phyloP scores from a whole-genome alignment of 306 rosid species.

The Oxytropis ochrocephala region DNA sequence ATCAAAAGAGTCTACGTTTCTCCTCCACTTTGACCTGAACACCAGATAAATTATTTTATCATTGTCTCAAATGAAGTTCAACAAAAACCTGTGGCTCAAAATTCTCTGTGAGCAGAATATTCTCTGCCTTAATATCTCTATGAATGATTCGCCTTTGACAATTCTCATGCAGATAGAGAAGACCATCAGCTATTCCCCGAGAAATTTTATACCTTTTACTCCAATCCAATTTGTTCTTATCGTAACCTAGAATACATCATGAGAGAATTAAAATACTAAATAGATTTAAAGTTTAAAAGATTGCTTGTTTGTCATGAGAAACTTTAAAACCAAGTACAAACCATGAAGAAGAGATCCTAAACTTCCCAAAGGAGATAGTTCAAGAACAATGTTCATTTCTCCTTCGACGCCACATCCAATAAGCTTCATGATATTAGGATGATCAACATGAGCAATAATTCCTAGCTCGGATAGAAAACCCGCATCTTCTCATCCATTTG shows the following conservation, averaged over 20 bases:
- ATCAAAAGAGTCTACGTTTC: constrained; percentile 46
- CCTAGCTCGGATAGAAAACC: constrained; percentile 88
- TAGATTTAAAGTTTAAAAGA: background rate
- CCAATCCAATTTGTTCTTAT: constrained; percentile 58
- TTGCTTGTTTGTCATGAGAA: background rate
- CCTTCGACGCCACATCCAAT: constrained; percentile 73
- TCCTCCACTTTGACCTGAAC: constrained; percentile 34
- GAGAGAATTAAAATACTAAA: background rate
- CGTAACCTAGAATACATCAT: constrained; percentile 38
- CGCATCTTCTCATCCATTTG: constrained; percentile 54
- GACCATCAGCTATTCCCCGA: constrained; percentile 70
- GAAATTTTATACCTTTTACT: constrained; percentile 69
- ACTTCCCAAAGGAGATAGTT: constrained; percentile 63
- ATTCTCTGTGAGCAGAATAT: constrained; percentile 72
- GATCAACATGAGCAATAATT: constrained; percentile 79
- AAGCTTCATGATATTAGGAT: constrained; percentile 78
- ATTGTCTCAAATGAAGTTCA: background rate
- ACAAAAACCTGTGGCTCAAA: constrained; percentile 80
- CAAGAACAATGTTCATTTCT: constrained; percentile 78
- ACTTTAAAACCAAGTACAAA: constrained; percentile 25
- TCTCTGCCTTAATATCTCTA: constrained; percentile 87
- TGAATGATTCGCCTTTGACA: constrained; percentile 85
- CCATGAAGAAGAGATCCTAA: constrained; percentile 81
- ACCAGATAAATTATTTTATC: background rate
- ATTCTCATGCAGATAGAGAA: constrained; percentile 72